Percentiles rank a stretch among this genome's conserved stretches.
Evolutionary conservation across 2,329 filamentous ascomycete species (phyloP).

Genomic region (Coleophoma cylindrospora): DNA sequence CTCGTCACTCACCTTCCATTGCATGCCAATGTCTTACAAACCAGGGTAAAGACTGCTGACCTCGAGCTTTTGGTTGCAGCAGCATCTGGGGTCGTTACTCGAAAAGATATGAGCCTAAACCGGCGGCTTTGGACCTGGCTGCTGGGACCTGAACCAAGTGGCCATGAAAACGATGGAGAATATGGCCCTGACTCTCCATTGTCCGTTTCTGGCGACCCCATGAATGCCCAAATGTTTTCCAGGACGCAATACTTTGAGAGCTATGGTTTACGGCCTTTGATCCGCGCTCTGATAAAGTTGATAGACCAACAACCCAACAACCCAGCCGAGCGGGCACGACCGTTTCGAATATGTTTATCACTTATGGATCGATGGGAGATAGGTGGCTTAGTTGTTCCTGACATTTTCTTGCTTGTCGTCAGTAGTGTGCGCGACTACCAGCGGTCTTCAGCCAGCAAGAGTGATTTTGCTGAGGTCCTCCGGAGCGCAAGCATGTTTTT

Average conservation of each 20-base stretch:
- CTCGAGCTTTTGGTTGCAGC: conserved; percentile 77
- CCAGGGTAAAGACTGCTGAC: conserved; percentile 66
- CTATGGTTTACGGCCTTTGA: conserved; percentile 70
- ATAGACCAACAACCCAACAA: conserved; percentile 50
- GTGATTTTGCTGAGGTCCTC: conserved; percentile 79
- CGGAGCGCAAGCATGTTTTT: conserved; percentile 95
- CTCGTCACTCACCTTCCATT: conserved; percentile 87
- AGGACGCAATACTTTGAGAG: conserved; percentile 79
- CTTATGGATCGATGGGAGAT: conserved; percentile 99
- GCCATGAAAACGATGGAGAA: conserved; percentile 39
- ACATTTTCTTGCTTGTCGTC: conserved; percentile 83
- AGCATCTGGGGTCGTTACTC: conserved; percentile 79
- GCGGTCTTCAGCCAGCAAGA: conserved; percentile 54
- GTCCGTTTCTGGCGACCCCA: conserved; percentile 18
- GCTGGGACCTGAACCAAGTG: conserved; percentile 66
- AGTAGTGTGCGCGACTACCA: conserved; percentile 75
- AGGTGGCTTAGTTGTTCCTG: conserved; percentile 80
- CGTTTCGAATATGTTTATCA: conserved; percentile 88
- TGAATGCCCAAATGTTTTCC: conserved; percentile 32
- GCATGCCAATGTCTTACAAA: conserved; percentile 75
- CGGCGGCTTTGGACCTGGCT: conserved; percentile 95
- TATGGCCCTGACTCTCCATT: conserved; percentile 36
- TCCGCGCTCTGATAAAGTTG: conserved; percentile 70
- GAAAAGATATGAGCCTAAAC: conserved; percentile 96
- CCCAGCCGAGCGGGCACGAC: conserved; percentile 68